Base-by-base conservation (phyloP, 208 protist species). In the Trypanosoma brucei region DNA sequence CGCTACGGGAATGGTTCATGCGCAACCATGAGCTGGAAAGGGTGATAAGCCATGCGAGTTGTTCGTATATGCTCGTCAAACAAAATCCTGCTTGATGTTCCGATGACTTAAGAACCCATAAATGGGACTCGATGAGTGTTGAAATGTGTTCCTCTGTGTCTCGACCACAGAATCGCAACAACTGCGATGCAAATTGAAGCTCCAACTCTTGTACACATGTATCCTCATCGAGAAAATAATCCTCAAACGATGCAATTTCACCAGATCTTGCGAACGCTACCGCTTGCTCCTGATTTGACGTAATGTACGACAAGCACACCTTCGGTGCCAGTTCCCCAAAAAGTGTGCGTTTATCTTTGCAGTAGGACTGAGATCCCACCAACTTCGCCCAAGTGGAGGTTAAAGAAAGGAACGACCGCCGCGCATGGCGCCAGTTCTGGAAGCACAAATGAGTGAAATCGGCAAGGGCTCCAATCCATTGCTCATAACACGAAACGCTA, bases 181-280 rank as follows among this genome's bases (percentile, higher is more conserved):
- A 72, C 42, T 62, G 69, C 50, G 56, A 85, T 9, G 75, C 57
- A 59, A 84, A 82, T 34, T 68, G 65, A 59, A 76, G 60, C 55
- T 89, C 79, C 54, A 82, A 59, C 7, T 55, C 63, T n/a, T 76
- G 60, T 2, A 74, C 70, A 31, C 81, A 75, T 3, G 59, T 45
- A 61, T 83, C 79, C 30, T 70, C 68, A 44, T 85, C 79, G 13
- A 89, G 63, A 13, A 71, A 46, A 33, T 70, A 71, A 42, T 76
- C 70, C 0, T 60, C 66, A 65, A 67, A 67, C 3, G 55, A 59
- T 0, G 54, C 33, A 52, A 55, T 57, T 37, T 55, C 67, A 38
- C 42, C 55, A n/a, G 49, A 14, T 31, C 6, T 56, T 2, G 39
- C 67, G 52, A 72, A 72, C 1, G 35, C 50, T 39, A 52, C 55